Percentiles rank a stretch among this genome's conserved stretches.
These are phyloP conservation scores for Echria macrotheca DNA, from an alignment of 495 filamentous ascomycete species.

Conservation along the genomic window DNA sequence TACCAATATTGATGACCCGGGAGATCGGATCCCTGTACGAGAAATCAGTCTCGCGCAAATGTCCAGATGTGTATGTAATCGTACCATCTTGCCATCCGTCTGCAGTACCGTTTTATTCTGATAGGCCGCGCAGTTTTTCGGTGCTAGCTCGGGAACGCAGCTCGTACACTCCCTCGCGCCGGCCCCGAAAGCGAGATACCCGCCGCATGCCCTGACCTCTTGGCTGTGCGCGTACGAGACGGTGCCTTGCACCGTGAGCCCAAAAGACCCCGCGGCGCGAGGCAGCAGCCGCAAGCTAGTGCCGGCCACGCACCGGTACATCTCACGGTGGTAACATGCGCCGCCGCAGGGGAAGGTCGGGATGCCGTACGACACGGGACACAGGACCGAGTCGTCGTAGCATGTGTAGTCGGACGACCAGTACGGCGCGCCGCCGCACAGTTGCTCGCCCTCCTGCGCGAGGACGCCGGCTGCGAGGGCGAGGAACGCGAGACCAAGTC, in stretches of 20 bases:
- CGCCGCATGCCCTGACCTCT: constrained; percentile 10
- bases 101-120: constrained; percentile 6
- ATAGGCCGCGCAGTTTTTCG: constrained; percentile 9
- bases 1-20: constrained; percentile 15
- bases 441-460: background rate
- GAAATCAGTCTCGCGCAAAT: background rate
- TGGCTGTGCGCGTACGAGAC: too few relatives aligned
- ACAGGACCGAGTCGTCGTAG: constrained; percentile 13
- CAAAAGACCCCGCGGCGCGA: constrained; percentile 5
- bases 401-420: constrained; percentile 14
- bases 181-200: constrained; percentile 15
- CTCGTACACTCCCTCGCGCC: constrained; percentile 14
- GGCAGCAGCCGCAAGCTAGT: constrained; percentile 1
- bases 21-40: constrained; percentile 4
- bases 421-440: constrained; percentile 6
- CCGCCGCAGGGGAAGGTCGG: constrained; percentile 12
- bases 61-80: background rate
- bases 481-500: too few relatives aligned
- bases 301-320: constrained; percentile 5
- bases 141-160: background rate
- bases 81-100: constrained; percentile 12
- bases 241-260: constrained; percentile 1
- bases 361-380: constrained; percentile 9
- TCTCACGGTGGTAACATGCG: constrained; percentile 11
- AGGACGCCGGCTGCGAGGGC: background rate